A percentile compares a stretch with the other conserved stretches of the same genome.
These are phyloP conservation scores for Coemansia sp. DNA, from an alignment of 192 early-diverging fungal genomes.

Conservation along the genomic window DNA sequence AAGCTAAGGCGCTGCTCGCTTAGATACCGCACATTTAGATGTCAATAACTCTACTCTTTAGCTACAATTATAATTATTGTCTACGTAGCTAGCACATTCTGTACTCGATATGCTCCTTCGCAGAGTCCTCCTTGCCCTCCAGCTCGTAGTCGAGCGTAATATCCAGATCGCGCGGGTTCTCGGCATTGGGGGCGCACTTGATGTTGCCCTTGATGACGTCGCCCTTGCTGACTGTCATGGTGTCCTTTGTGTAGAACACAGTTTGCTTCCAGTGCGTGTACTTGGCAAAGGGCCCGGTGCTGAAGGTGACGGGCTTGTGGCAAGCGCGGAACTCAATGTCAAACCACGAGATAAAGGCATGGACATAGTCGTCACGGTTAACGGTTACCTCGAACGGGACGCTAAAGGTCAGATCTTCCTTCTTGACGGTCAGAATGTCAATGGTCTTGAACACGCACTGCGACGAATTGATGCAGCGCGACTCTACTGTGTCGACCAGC, in stretches of 20 bases:
- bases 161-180: slow-evolving; percentile 93
- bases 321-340: slow-evolving; percentile 93
- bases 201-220: slow-evolving; percentile 73
- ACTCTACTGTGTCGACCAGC: slow-evolving; percentile 93
- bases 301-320: slow-evolving; percentile 80
- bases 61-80: neutral
- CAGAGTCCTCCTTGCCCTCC: slow-evolving; percentile 58
- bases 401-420: slow-evolving; percentile 83
- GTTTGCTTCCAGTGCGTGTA: slow-evolving; percentile 99
- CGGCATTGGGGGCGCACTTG: slow-evolving; percentile 68
- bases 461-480: slow-evolving; percentile 80
- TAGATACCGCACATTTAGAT: no score
- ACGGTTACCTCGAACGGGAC: slow-evolving; percentile 80
- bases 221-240: slow-evolving; percentile 70
- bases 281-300: slow-evolving; percentile 78
- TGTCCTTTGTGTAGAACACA: slow-evolving; percentile 87
- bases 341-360: slow-evolving; percentile 95
- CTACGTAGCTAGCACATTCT: slow-evolving; percentile 62
- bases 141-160: slow-evolving; percentile 76
- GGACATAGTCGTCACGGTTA: slow-evolving; percentile 80
- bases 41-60: neutral
- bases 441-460: slow-evolving; percentile 76
- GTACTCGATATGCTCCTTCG: slow-evolving; percentile 62
- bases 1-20: neutral
- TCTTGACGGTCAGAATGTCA: slow-evolving; percentile 76